Evolutionary conservation across 2,329 filamentous ascomycete genomes (phyloP).

Genomic region (Camillea tinctor): DNA sequence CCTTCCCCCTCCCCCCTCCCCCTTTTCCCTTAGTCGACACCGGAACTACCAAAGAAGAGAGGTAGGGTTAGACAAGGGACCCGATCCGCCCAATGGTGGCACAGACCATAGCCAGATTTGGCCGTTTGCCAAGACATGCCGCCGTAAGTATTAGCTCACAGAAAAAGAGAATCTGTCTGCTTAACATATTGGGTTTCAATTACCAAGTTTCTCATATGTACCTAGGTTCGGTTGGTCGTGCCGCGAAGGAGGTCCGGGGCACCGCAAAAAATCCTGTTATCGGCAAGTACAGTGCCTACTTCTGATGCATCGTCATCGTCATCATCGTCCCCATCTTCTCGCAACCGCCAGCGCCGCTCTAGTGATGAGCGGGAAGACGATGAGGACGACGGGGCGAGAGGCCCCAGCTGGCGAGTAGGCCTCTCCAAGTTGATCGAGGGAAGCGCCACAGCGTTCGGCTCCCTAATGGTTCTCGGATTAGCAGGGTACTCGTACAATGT

Average conservation of each 20-base stretch:
- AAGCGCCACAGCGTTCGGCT: constrained; percentile 29
- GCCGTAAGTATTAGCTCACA: constrained; percentile 9
- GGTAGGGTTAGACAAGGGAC: not conserved
- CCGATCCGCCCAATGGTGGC: not conserved
- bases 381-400: not conserved
- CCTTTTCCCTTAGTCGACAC: not conserved
- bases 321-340: not conserved
- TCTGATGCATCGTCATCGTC: not conserved
- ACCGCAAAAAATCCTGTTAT: not conserved
- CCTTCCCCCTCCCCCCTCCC: not conserved
- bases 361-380: not conserved
- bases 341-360: not conserved
- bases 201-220: not conserved
- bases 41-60: not conserved
- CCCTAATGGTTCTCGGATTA: constrained; percentile 26
- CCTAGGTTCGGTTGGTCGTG: constrained; percentile 3
- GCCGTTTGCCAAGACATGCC: constrained; percentile 8
- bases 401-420: constrained; percentile 4
- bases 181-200: not conserved
- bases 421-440: constrained; percentile 29
- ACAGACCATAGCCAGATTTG: constrained; percentile 11
- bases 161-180: not conserved
- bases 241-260: constrained; percentile 1
- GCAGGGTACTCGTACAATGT: constrained; percentile 36
- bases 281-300: constrained; percentile 1